Base-by-base conservation (phyloP, 2,329 filamentous ascomycete species). In the Dactylellina drechsleri region DNA sequence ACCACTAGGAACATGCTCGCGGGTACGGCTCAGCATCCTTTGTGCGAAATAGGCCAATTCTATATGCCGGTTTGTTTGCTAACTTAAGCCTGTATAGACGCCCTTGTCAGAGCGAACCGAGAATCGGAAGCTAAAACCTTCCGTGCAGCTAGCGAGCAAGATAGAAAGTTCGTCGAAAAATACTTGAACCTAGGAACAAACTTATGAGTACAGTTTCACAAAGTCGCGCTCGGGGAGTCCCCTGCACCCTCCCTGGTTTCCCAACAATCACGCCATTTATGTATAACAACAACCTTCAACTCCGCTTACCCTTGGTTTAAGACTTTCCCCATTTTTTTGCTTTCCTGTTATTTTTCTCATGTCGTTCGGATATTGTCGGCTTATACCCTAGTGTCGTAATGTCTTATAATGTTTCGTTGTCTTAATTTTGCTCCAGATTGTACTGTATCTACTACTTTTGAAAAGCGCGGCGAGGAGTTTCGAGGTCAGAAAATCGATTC, bases 121-220 rank as follows among this genome's bases (percentile, higher is more conserved):
- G 71, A 75, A 47, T 54, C 71, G n/a, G 71, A 75, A 60, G 71
- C 71, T 50, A 75, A 68, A 59, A 47, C 31, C 43, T 57, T 68
- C 49, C 71, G 71, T 28, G 50, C 45, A 15, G 71, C 64, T 26
- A 67, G 64, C n/a, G 71, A 75, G 57, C 71, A 75, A 54, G 71
- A 75, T 28, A 68, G 59, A 53, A 59, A 28, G 15, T 43, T 68
- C 45, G 64, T 75, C 45, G 71, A 75, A 49, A 50, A 68, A 31
- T 75, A 75, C 40, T 59, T 75, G 20, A 75, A 75, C 47, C 26
- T 75, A 16, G 71, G 71, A 54, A 59, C 52, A 52, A 68, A 59
- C 57, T 31, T 65, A 15, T 75, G 36, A 67, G 43, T 41, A 10
- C 23, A 16, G 50, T 53, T 47, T 53, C 31, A 36, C 26, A 53